Percentiles rank a stretch among this genome's conserved stretches.
Evolutionary conservation across 2,329 filamentous ascomycete species (phyloP).

Genomic region (Biscogniauxia sp.): DNA sequence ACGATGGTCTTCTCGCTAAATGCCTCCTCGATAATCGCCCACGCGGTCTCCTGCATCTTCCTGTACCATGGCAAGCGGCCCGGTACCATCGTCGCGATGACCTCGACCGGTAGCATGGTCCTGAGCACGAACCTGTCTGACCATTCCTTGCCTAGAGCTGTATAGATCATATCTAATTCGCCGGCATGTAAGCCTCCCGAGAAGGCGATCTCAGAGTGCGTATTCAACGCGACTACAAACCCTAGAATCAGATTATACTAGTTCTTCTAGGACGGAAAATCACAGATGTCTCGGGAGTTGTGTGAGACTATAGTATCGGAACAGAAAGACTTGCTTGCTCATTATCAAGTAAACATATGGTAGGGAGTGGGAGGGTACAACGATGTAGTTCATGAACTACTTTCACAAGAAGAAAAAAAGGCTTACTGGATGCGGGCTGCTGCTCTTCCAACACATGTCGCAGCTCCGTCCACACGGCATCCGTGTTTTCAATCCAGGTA

Average conservation of each 20-base stretch:
- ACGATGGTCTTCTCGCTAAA: constrained; percentile 43
- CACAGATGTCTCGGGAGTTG: too few species aligned
- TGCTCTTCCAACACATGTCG: constrained; percentile 35
- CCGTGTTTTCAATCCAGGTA: constrained; percentile 48
- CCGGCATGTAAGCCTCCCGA: constrained; percentile 48
- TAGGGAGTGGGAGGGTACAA: too few species aligned
- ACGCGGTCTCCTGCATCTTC: constrained; percentile 48
- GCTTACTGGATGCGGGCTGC: constrained; percentile 26
- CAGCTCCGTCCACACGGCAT: constrained; percentile 41
- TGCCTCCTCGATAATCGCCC: constrained; percentile 46
- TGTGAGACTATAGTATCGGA: too few species aligned
- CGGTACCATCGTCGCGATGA: constrained; percentile 43
- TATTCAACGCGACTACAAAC: constrained; percentile 41
- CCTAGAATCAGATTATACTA: too few species aligned
- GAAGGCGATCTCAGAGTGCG: constrained; percentile 44
- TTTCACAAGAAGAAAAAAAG: too few species aligned
- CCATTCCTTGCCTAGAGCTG: constrained; percentile 40
- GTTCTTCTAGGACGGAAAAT: too few species aligned
- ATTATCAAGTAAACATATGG: too few species aligned
- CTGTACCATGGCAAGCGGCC: constrained; percentile 42
- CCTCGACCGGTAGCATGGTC: constrained; percentile 46
- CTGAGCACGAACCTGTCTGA: constrained; percentile 38
- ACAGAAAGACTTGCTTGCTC: too few species aligned
- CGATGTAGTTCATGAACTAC: too few species aligned
- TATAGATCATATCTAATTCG: constrained; percentile 37